Conservation (phyloP, 371 early-diverging fungal genomes). For the Antonospora locustae region DNA sequence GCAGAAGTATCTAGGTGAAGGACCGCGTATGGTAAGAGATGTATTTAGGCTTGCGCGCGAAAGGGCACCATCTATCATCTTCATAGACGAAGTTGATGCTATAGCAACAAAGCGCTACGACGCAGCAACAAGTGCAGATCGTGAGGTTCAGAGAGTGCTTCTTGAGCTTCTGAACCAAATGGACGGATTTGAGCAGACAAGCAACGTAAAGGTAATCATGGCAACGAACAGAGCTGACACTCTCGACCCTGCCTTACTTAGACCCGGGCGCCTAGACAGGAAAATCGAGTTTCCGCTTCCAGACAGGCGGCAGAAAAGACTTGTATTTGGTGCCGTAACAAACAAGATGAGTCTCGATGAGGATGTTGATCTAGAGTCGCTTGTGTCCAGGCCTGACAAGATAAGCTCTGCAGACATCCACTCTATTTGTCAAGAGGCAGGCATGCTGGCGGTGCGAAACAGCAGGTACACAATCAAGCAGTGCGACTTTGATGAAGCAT, state of each 20-base stretch:
- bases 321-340: constrained; percentile 88
- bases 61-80: constrained; percentile 72
- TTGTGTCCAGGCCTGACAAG: constrained; percentile 89
- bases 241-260: constrained; percentile 80
- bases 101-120: constrained; percentile 96
- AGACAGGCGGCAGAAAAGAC: constrained; percentile 92
- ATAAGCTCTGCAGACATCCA: constrained; percentile 94
- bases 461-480: constrained; percentile 87
- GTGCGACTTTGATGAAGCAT: constrained; percentile 89
- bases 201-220: constrained; percentile 88
- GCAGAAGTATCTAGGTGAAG: constrained; percentile 80
- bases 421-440: constrained; percentile 97
- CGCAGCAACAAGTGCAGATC: constrained; percentile 95
- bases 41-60: constrained; percentile 60
- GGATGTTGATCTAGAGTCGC: constrained; percentile 93
- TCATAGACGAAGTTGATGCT: constrained; percentile 94
- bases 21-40: constrained; percentile 59
- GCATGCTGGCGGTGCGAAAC: constrained; percentile 92
- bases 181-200: constrained; percentile 96
- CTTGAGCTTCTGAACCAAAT: constrained; percentile 95
- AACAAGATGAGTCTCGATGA: constrained; percentile 90
- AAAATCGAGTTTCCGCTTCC: constrained; percentile 82
- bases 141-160: constrained; percentile 97
- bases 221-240: constrained; percentile 98
- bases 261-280: constrained; percentile 89